Conservation (phyloP, 2,329 filamentous ascomycete genomes). For the Dryadomyces quercivorus region DNA sequence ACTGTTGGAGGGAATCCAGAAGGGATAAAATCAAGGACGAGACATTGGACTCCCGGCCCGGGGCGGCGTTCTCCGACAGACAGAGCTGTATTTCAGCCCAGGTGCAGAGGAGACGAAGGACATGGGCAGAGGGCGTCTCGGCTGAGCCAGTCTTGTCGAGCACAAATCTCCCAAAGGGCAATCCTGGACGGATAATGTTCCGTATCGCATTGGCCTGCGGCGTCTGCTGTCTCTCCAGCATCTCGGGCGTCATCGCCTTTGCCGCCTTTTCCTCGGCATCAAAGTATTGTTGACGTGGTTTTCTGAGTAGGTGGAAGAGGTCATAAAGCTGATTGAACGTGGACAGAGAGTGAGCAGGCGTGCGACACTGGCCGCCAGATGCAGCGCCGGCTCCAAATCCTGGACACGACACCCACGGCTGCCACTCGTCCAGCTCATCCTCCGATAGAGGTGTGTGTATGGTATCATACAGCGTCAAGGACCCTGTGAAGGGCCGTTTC, state of each 20-base stretch:
- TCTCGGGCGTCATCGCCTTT: slow-evolving; percentile 2
- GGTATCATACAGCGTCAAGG: neutral
- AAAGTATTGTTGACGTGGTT: no score
- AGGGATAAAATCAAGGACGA: neutral
- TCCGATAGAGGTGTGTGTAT: slow-evolving; percentile 24
- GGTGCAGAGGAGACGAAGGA: slow-evolving; percentile 1
- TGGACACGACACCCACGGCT: slow-evolving; percentile 49
- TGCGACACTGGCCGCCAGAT: slow-evolving; percentile 11
- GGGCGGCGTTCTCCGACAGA: no score
- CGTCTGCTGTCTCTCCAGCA: neutral
- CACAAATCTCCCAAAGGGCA: neutral
- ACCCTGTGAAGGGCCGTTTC: neutral
- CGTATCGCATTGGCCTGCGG: neutral
- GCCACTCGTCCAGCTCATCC: slow-evolving; percentile 63
- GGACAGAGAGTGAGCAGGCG: slow-evolving; percentile 23
- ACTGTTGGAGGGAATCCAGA: slow-evolving; percentile 5
- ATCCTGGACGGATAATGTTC: neutral
- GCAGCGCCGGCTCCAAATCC: slow-evolving; percentile 19
- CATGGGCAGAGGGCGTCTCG: slow-evolving; percentile 2
- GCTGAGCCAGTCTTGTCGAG: neutral
- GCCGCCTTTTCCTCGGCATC: no score
- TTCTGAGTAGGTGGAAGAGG: slow-evolving; percentile 16
- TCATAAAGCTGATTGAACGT: slow-evolving; percentile 30
- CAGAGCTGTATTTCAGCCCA: slow-evolving; percentile 3
- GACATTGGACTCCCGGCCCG: no score